A percentile compares a stretch with the other conserved stretches of the same genome.
Conservation (phyloP, 768 basidiomycete species). For the Psilocybe azurescens region DNA sequence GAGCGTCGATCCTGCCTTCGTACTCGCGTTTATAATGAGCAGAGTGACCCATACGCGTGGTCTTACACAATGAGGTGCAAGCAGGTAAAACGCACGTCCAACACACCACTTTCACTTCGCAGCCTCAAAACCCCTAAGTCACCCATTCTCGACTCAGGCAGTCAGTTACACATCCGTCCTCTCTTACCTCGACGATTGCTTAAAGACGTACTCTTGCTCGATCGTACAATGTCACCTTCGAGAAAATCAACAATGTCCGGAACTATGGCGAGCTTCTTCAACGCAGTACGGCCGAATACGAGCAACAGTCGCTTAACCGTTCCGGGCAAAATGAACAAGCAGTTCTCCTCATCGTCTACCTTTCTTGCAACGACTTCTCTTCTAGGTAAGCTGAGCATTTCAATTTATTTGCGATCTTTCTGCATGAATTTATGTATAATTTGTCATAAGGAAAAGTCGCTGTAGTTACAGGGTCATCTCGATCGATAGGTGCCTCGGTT, state of each 20-base stretch:
- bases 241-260: constrained; percentile 27
- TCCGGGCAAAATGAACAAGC: constrained; percentile 24
- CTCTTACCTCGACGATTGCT: not conserved
- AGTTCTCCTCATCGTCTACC: constrained; percentile 26
- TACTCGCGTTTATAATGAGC: too few species aligned
- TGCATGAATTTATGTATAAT: not conserved
- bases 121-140: not conserved
- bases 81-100: constrained; percentile 8
- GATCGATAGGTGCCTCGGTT: constrained; percentile 62
- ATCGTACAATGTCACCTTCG: constrained; percentile 9
- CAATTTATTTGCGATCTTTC: not conserved
- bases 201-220: not conserved
- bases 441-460: constrained; percentile 49
- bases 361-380: constrained; percentile 33
- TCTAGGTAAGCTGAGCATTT: constrained; percentile 20
- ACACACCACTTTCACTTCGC: not conserved
- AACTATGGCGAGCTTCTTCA: constrained; percentile 30
- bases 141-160: not conserved
- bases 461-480: constrained; percentile 66
- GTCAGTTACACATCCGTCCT: not conserved
- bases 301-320: constrained; percentile 24
- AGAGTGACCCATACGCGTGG: too few species aligned
- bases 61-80: constrained; percentile 4
- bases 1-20: too few species aligned
- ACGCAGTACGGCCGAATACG: constrained; percentile 23